Evolutionary conservation across 805 yeast genomes (phyloP).

Genomic region (Candida loeiensis): DNA sequence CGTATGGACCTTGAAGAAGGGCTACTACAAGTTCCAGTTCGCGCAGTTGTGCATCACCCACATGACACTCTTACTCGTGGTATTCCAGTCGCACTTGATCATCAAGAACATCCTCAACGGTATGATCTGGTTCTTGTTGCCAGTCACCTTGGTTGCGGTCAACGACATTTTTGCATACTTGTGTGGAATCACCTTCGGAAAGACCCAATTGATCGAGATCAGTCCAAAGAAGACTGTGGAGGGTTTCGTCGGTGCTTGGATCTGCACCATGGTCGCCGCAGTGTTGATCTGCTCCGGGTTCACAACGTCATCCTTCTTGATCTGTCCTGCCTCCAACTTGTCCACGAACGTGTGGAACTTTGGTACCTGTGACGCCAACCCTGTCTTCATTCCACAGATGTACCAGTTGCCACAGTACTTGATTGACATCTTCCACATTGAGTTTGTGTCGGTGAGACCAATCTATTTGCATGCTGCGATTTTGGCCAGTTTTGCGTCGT

Average conservation of each 20-base stretch:
- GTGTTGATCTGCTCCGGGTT: constrained; percentile 61
- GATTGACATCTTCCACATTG: constrained; percentile 41
- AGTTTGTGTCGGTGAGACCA: constrained; percentile 67
- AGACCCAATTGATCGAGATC: constrained; percentile 84
- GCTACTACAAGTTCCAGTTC: constrained; percentile 87
- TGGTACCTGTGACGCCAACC: constrained; percentile 76
- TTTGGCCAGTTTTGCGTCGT: constrained; percentile 90
- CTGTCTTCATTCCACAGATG: constrained; percentile 80
- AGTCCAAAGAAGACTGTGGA: constrained; percentile 97
- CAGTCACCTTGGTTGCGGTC: constrained; percentile 86
- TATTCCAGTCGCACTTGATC: constrained; percentile 90
- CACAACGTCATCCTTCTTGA: constrained; percentile 66
- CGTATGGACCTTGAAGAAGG: constrained; percentile 84
- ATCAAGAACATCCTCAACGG: constrained; percentile 88
- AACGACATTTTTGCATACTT: constrained; percentile 95
- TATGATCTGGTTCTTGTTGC: constrained; percentile 89
- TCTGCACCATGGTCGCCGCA: constrained; percentile 79
- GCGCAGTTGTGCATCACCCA: constrained; percentile 92
- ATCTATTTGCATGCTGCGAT: constrained; percentile 84
- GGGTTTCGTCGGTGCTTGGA: constrained; percentile 97
- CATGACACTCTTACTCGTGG: constrained; percentile 86
- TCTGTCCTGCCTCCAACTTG: constrained; percentile 78
- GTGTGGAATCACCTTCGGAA: constrained; percentile 96
- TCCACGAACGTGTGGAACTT: constrained; percentile 59
- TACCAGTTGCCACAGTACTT: constrained; percentile 71